Evolutionary conservation across 75 land plant species (phyloP).

Genomic region (Sequoiadendron giganteum): DNA sequence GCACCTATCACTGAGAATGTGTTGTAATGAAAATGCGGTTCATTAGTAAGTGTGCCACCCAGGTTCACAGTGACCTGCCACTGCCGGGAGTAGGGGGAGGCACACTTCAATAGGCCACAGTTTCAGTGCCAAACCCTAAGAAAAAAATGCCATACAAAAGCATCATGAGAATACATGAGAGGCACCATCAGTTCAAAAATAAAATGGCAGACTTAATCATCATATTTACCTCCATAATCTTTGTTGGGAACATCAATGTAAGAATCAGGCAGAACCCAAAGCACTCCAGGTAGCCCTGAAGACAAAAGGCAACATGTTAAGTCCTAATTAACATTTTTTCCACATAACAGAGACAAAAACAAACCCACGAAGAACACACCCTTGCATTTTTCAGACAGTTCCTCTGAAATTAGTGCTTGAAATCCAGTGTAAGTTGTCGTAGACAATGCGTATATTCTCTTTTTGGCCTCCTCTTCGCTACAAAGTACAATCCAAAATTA

Average conservation of each 20-base stretch:
- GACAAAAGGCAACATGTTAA: not conserved
- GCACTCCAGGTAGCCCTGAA: slow-evolving; percentile 75
- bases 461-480: slow-evolving; percentile 87
- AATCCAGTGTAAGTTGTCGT: slow-evolving; percentile 83
- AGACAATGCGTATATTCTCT: slow-evolving; percentile 79
- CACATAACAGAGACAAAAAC: not conserved
- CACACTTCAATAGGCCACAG: not conserved
- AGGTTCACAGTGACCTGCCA: too few relatives aligned
- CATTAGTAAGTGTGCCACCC: not conserved
- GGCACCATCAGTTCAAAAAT: not conserved
- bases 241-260: slow-evolving; percentile 81
- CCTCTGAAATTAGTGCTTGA: slow-evolving; percentile 66
- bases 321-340: not conserved
- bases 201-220: not conserved
- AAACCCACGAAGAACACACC: slow-evolving; percentile 22
- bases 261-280: slow-evolving; percentile 83
- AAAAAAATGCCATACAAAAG: not conserved
- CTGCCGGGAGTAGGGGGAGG: not conserved
- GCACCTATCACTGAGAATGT: not conserved
- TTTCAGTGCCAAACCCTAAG: not conserved
- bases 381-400: slow-evolving; percentile 75
- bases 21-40: not conserved
- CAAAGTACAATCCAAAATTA: slow-evolving; percentile 3
- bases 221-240: slow-evolving; percentile 67
- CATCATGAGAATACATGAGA: not conserved